Evolutionary conservation across 495 filamentous ascomycete species (phyloP), one percentile per base, ranked within the genome.

Genomic region (Friedmanniomyces endolithicus): DNA sequence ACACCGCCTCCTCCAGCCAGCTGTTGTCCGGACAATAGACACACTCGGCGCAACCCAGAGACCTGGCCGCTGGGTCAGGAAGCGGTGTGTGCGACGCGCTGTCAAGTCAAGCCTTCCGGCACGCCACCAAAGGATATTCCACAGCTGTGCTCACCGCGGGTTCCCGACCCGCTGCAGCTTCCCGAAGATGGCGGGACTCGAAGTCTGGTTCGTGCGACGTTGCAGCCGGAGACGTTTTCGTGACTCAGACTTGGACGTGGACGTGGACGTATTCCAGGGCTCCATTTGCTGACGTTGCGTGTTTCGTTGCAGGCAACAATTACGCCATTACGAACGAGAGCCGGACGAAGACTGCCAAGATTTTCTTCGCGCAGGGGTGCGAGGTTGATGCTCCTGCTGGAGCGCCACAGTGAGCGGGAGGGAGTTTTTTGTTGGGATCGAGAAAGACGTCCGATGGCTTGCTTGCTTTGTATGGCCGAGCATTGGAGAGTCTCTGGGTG

Each of bases 291-390:
- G 53, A 50, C 41, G 17, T 49, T 1, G 41, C 20, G 16, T 9
- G 24, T 25, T 50, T n/a, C 19, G 24, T 37, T 51, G 22, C 37
- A 69, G 66, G 66, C 12, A 69, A 69, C 48, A 56, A 60, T 19
- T 69, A 69, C 48, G 44, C 57, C 37, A 68, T 69, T 31, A 48
- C 53, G 27, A 69, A 69, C 47, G 59, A 66, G 31, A 55, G 53
- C 16, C 29, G 48, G 50, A 56, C 63, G 14, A 54, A 48, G 44
- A 52, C 64, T 16, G 66, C 66, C 6, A 53, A 50, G 39, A 50
- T 69, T 1, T 69, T 69, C 50, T 68, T 68, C 35, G 57, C 66
- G 34, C 66, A 68, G 47, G 66, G 66, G 12, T 66, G 58, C 35
- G 66, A 65, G 60, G 45, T 53, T 4, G 64, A 59, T 48, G 52